Evolutionary conservation across 805 yeast genomes (phyloP), one percentile per base, ranked within the genome.

Genomic region (Candida awuae): DNA sequence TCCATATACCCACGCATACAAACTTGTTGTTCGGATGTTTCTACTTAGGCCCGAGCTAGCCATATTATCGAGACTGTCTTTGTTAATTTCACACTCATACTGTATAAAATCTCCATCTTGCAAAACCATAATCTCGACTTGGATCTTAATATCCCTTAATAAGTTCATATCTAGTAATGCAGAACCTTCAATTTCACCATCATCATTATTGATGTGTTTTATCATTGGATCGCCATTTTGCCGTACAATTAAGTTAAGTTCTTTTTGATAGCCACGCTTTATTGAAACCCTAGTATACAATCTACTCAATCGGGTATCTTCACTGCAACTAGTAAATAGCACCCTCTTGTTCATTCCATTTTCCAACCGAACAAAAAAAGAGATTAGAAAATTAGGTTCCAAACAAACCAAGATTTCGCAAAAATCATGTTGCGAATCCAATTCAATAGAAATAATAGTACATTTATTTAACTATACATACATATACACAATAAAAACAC

Each of bases 1-100:
- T 3, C 39, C 39, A 17, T 33, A 31, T 3, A 44, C 8, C 48
- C 48, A 44, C 4, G 29, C 12, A 10, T 19, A 14, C 4, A 40
- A n/a, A 8, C 3, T 7, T 4, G 6, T 10, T 2, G 29, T 2
- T 1, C 6, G 21, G 25, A 34, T 34, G 5, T 30, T 35, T 23
- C 15, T 29, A 19, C 22, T 13, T n/a, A 38, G 14, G 8, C 19
- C 27, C 2, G 26, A n/a, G 8, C 29, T 23, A 6, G 2, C 6
- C 4, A 29, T 12, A 12, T n/a, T 29, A 12, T 26, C 22, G 7
- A 40, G 6, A 8, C 27, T n/a, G 7, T 20, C 26, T 1, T 20
- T 18, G 12, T 26, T 13, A 12, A 36, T 21, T 2, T 6, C 10
- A 4, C 34, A 33, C 17, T 21, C 16, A 29, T 36, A 38, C 35